Evolutionary conservation across 805 yeast species (phyloP).

Genomic region (Teunomyces gatunensis): DNA sequence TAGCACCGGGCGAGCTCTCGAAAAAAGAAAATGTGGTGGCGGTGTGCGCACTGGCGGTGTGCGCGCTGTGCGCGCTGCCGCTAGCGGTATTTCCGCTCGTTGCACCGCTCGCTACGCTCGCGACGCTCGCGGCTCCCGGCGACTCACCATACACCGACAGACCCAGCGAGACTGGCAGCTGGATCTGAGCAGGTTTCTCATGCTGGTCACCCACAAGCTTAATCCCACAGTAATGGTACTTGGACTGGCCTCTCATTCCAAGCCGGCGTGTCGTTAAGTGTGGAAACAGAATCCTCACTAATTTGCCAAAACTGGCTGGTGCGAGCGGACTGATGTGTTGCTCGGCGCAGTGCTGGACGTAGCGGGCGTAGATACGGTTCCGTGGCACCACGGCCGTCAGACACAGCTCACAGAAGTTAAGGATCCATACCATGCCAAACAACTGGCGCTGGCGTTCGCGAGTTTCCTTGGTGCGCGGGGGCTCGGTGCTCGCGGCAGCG

Average conservation of each 20-base stretch:
- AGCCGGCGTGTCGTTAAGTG: slow-evolving; percentile 69
- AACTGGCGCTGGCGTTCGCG: slow-evolving; percentile 68
- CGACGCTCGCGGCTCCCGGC: background rate
- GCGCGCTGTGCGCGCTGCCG: too few relatives aligned
- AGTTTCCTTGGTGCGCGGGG: slow-evolving; percentile 9
- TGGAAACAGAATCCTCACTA: slow-evolving; percentile 62
- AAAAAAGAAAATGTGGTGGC: too few relatives aligned
- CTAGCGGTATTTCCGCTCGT: too few relatives aligned
- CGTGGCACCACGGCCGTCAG: slow-evolving; percentile 43
- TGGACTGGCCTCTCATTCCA: slow-evolving; percentile 79
- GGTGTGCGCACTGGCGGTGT: too few relatives aligned
- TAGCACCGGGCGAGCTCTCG: too few relatives aligned
- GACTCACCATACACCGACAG: background rate
- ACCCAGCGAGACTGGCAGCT: background rate
- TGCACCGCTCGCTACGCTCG: background rate
- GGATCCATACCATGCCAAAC: slow-evolving; percentile 79
- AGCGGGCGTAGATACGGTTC: slow-evolving; percentile 41
- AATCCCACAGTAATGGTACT: slow-evolving; percentile 84
- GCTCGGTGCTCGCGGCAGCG: background rate
- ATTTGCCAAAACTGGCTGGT: slow-evolving; percentile 70
- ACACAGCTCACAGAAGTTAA: slow-evolving; percentile 58
- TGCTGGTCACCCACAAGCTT: slow-evolving; percentile 34
- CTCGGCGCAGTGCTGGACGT: slow-evolving; percentile 38
- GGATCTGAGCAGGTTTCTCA: background rate
- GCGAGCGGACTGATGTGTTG: slow-evolving; percentile 55